Percentiles rank a stretch among this genome's conserved stretches.
Conservation (phyloP, 2,329 filamentous ascomycete species). For the Aureobasidium sp. region DNA sequence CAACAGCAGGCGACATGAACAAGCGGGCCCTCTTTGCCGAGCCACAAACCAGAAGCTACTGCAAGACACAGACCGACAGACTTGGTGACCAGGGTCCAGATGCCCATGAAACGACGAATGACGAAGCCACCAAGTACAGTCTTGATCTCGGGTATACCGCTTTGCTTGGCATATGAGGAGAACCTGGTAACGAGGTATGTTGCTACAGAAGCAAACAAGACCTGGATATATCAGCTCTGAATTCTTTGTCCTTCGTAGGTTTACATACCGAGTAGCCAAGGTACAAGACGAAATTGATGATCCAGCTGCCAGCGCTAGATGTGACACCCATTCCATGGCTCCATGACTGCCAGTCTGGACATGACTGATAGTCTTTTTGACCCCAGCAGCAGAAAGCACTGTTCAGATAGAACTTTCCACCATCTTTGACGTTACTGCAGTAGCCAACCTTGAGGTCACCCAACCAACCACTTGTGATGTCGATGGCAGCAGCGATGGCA, state of each 20-base stretch:
- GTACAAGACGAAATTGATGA: constrained; percentile 83
- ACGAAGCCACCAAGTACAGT: constrained; percentile 90
- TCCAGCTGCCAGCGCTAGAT: constrained; percentile 63
- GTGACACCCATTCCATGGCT: constrained; percentile 60
- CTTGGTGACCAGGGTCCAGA: constrained; percentile 84
- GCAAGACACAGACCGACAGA: constrained; percentile 84
- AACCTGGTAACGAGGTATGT: constrained; percentile 75
- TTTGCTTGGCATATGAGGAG: constrained; percentile 82
- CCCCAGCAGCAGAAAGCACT: constrained; percentile 90
- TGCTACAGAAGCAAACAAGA: constrained; percentile 68
- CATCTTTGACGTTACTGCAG: constrained; percentile 67
- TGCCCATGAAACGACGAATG: constrained; percentile 75
- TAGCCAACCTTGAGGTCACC: constrained; percentile 87
- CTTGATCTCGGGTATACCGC: constrained; percentile 96
- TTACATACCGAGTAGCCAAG: constrained; percentile 66
- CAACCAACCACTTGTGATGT: constrained; percentile 87
- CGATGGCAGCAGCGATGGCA: constrained; percentile 76
- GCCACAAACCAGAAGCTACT: constrained; percentile 89
- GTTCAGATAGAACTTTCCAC: constrained; percentile 84
- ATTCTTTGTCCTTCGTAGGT: neutral
- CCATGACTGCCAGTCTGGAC: constrained; percentile 83
- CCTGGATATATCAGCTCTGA: constrained; percentile 37
- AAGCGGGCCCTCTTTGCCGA: constrained; percentile 90
- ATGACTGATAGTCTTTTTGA: constrained; percentile 69
- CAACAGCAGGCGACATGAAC: constrained; percentile 97